phyloP scores from a whole-genome alignment of 805 yeast genomes.

The Lipomyces starkeyi region DNA sequence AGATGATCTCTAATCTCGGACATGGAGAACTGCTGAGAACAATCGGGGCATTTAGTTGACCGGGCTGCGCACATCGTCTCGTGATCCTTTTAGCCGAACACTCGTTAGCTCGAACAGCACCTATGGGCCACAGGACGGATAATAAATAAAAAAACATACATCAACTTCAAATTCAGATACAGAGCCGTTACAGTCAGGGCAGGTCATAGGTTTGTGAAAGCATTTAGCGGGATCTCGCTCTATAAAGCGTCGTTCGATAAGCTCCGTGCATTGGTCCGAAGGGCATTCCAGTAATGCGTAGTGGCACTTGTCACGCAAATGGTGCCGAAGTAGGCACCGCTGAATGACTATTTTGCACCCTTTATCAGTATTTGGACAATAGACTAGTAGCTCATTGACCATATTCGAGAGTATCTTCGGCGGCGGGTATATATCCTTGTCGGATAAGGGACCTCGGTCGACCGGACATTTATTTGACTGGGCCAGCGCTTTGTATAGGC shows the following conservation, averaged over 20 bases:
- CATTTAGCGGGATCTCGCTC: constrained; percentile 25
- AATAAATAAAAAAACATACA: constrained; percentile 19
- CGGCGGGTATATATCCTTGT: constrained; percentile 53
- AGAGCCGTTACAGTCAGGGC: constrained; percentile 36
- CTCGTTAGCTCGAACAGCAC: neutral
- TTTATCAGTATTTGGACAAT: constrained; percentile 57
- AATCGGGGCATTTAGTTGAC: constrained; percentile 34
- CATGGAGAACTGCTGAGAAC: constrained; percentile 27
- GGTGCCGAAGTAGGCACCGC: constrained; percentile 63
- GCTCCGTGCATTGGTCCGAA: constrained; percentile 40
- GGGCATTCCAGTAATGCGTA: constrained; percentile 51
- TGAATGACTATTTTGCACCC: constrained; percentile 66
- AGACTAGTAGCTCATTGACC: constrained; percentile 64
- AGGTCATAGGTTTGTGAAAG: constrained; percentile 37
- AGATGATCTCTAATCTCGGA: constrained; percentile 35
- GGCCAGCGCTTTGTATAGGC: constrained; percentile 49
- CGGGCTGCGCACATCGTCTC: constrained; percentile 25
- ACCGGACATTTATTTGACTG: constrained; percentile 57
- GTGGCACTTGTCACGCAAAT: constrained; percentile 52
- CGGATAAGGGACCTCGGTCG: constrained; percentile 59
- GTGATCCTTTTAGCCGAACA: constrained; percentile 10
- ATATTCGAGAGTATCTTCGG: constrained; percentile 65
- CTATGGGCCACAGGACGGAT: neutral
- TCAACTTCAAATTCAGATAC: constrained; percentile 18
- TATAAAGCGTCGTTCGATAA: constrained; percentile 36